A percentile compares a stretch with the other conserved stretches of the same genome.
Conservation (phyloP, 225 moss, liverwort and hornwort species). For the Climacium dendroides region DNA sequence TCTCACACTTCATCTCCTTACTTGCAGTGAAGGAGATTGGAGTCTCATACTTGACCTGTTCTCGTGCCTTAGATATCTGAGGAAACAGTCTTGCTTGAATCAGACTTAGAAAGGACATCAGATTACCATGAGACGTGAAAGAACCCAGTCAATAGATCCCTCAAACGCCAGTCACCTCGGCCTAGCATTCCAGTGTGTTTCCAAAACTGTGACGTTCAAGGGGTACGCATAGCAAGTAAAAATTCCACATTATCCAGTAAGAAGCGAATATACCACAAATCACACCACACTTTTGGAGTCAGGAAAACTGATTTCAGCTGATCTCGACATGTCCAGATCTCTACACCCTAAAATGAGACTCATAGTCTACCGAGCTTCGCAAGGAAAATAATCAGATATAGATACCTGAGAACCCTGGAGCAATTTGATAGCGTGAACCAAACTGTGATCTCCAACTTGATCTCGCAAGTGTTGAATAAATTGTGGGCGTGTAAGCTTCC, state of each 20-base stretch:
- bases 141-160: background rate
- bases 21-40: background rate
- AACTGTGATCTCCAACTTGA: constrained; percentile 24
- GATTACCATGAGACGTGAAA: background rate
- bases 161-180: background rate
- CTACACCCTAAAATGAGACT: background rate
- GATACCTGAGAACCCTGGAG: constrained; percentile 43
- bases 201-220: background rate
- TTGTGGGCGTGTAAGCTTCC: constrained; percentile 8
- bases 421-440: constrained; percentile 36
- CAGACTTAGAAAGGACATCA: background rate
- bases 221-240: background rate
- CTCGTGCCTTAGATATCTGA: constrained; percentile 11
- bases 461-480: constrained; percentile 16
- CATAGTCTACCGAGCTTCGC: background rate
- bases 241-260: background rate
- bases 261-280: background rate
- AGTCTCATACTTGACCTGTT: background rate
- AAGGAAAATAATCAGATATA: background rate
- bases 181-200: background rate
- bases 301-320: background rate
- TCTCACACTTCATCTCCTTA: constrained; percentile 1
- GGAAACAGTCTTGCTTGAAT: background rate
- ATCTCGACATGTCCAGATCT: background rate
- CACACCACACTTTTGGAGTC: background rate